Evolutionary conservation across 2,329 filamentous ascomycete species (phyloP).

Genomic region (Elsinoe arachidis): DNA sequence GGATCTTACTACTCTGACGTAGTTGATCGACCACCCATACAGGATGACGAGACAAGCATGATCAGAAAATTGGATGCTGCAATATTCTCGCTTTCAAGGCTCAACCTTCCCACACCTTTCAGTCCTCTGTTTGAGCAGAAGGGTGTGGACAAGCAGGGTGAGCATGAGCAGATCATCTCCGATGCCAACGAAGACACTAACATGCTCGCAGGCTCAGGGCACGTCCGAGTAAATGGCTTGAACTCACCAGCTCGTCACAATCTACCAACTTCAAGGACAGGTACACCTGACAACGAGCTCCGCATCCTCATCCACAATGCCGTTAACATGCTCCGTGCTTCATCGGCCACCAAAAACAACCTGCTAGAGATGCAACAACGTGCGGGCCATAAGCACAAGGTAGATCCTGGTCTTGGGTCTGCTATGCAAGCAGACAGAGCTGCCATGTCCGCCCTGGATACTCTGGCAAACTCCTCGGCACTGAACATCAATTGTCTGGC

Average conservation of each 20-base stretch:
- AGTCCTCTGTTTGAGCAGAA: neutral
- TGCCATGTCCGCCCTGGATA: conserved; percentile 9
- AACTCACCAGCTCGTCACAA: neutral
- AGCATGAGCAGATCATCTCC: neutral
- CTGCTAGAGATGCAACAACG: neutral
- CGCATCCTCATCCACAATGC: conserved; percentile 13
- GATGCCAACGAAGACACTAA: neutral
- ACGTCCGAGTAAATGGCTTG: neutral
- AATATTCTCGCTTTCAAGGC: conserved; percentile 9
- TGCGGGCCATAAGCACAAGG: neutral
- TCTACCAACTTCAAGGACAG: neutral
- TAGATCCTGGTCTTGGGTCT: neutral
- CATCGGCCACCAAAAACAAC: conserved; percentile 2
- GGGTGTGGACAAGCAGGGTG: neutral
- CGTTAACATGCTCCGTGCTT: conserved; percentile 11
- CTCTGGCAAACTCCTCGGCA: conserved; percentile 10
- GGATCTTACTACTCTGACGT: conserved; percentile 1
- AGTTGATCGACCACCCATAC: neutral
- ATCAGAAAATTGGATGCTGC: conserved; percentile 14
- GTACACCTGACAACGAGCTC: conserved; percentile 14
- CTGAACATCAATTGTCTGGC: conserved; percentile 15
- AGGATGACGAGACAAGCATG: conserved; percentile 5
- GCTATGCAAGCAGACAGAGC: conserved; percentile 5
- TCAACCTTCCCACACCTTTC: conserved; percentile 9
- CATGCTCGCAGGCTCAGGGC: conserved; percentile 5